Percentiles rank a stretch among this genome's conserved stretches.
Evolutionary conservation across 768 basidiomycete genomes (phyloP).

Genomic region (Epithele typhae): DNA sequence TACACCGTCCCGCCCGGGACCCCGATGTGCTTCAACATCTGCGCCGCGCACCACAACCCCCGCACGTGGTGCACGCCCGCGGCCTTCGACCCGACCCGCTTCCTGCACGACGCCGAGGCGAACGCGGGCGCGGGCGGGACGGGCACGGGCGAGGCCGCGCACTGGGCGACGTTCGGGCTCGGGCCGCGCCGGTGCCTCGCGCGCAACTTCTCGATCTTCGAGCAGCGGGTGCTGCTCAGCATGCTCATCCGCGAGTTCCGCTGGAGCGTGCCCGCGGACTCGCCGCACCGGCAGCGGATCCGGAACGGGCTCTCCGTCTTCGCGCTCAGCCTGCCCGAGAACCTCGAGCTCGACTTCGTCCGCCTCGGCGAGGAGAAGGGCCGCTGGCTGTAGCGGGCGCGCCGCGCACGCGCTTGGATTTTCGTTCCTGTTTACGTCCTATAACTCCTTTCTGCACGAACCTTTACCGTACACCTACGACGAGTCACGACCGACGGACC

Average conservation of each 20-base stretch:
- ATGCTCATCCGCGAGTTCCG: conserved; percentile 31
- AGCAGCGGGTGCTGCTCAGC: conserved; percentile 31
- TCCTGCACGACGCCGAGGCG: too few species aligned
- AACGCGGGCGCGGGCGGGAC: too few species aligned
- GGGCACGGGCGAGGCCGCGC: conserved; percentile 3
- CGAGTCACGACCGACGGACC: too few species aligned
- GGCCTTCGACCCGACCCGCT: conserved; percentile 50
- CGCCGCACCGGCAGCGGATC: conserved; percentile 22
- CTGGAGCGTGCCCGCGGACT: conserved; percentile 28
- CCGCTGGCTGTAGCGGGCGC: too few species aligned
- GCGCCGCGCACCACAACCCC: conserved; percentile 31
- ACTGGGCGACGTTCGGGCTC: conserved; percentile 10
- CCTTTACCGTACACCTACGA: too few species aligned
- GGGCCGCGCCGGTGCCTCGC: conserved; percentile 22
- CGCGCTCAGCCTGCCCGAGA: conserved; percentile 31
- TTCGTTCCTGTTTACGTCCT: too few species aligned
- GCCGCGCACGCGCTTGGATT: too few species aligned
- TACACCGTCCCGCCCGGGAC: conserved; percentile 28
- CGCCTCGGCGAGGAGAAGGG: too few species aligned
- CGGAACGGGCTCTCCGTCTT: conserved; percentile 33
- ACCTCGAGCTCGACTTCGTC: too few species aligned
- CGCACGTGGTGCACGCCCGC: conserved; percentile 43
- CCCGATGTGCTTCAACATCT: conserved; percentile 31
- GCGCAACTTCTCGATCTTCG: conserved; percentile 21
- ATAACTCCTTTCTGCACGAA: too few species aligned